Percentiles rank a stretch among this genome's conserved stretches.
These are phyloP conservation scores for Boletus sp. DNA, from an alignment of 768 basidiomycete species.

Conservation along the genomic window DNA sequence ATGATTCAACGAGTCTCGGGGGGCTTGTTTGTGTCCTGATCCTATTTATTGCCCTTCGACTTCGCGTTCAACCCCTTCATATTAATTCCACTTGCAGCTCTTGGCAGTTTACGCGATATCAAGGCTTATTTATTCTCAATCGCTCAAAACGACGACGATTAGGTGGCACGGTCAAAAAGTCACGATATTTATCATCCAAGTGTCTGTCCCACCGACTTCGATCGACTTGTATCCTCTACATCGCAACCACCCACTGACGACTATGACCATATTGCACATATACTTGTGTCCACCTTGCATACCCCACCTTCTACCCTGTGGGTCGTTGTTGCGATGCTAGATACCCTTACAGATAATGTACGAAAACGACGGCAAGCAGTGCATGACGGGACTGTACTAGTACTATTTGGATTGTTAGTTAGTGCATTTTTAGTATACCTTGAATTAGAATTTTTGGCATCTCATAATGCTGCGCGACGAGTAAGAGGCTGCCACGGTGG, in stretches of 20 bases:
- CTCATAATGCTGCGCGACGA: neutral
- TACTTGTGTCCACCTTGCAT: slow-evolving; percentile 21
- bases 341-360: slow-evolving; percentile 31
- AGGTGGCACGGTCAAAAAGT: slow-evolving; percentile 22
- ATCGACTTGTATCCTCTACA: slow-evolving; percentile 31
- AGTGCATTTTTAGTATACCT: slow-evolving; percentile 35
- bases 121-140: slow-evolving; percentile 32
- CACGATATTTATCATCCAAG: slow-evolving; percentile 26
- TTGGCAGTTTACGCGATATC: slow-evolving; percentile 23
- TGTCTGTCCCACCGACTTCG: slow-evolving; percentile 4
- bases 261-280: slow-evolving; percentile 32
- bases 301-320: slow-evolving; percentile 14
- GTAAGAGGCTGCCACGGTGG: slow-evolving; percentile 11
- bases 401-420: slow-evolving; percentile 33
- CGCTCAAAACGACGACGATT: slow-evolving; percentile 29
- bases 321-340: slow-evolving; percentile 34
- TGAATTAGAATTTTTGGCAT: slow-evolving; percentile 35
- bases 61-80: slow-evolving; percentile 18
- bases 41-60: slow-evolving; percentile 31
- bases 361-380: slow-evolving; percentile 26
- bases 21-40: slow-evolving; percentile 15
- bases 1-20: slow-evolving; percentile 5
- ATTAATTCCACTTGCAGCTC: slow-evolving; percentile 4
- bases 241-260: slow-evolving; percentile 24
- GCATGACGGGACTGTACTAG: slow-evolving; percentile 33